Conservation (phyloP, 129 eudicot species). For the Escallonia herrerae region DNA sequence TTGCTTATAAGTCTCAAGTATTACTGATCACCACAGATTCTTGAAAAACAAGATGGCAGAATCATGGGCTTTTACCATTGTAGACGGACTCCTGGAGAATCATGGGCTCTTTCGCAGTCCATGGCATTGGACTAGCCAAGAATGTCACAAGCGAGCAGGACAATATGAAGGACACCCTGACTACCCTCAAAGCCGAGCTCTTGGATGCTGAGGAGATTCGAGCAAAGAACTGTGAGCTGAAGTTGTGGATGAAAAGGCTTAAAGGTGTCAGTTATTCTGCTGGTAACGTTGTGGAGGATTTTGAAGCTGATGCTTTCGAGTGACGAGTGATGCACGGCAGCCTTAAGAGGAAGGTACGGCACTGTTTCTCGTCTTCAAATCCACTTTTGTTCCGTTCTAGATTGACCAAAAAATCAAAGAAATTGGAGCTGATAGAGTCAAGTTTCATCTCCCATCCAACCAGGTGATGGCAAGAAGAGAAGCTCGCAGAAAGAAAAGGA, state of each 20-base stretch:
- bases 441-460: constrained; percentile 16
- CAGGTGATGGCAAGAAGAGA: not conserved
- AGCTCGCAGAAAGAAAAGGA: not conserved
- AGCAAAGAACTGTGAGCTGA: constrained; percentile 1
- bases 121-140: constrained; percentile 5
- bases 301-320: not conserved
- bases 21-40: no score
- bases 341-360: not conserved
- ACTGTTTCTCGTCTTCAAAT: not conserved
- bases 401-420: constrained; percentile 10
- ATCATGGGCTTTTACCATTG: not conserved
- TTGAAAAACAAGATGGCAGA: not conserved
- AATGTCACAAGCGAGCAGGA: constrained; percentile 6
- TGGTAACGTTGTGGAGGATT: constrained; percentile 3
- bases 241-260: constrained; percentile 14
- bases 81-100: not conserved
- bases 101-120: not conserved
- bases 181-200: constrained; percentile 10
- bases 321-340: not conserved
- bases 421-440: constrained; percentile 14
- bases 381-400: not conserved
- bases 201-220: constrained; percentile 9
- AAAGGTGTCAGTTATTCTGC: constrained; percentile 7
- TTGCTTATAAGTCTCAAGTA: no score
- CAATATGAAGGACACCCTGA: constrained; percentile 2